Conservation (phyloP, 2,329 filamentous ascomycete species). For the Ophiostoma piceae region DNA sequence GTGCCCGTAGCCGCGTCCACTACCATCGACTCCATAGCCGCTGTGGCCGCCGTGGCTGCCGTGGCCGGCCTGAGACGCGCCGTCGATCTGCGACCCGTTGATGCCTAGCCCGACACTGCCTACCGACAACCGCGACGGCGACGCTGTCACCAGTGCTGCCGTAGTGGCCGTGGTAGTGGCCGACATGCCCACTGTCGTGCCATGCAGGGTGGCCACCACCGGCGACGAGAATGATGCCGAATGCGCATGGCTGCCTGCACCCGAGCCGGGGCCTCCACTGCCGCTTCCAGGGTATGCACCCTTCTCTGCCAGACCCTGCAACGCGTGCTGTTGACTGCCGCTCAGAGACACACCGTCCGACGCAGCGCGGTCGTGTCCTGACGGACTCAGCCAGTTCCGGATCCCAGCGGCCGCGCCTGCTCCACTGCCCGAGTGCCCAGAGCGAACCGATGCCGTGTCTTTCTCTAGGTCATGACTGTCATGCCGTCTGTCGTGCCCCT, state of each 20-base stretch:
- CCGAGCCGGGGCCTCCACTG: not conserved
- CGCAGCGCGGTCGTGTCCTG: conserved; percentile 23
- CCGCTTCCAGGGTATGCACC: conserved; percentile 24
- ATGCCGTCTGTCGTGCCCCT: not conserved
- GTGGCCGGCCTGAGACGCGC: not conserved
- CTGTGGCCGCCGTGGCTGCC: not conserved
- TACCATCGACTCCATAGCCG: not conserved
- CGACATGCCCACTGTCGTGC: conserved; percentile 21
- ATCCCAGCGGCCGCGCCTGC: conserved; percentile 13
- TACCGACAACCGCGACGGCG: conserved; percentile 6
- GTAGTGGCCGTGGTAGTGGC: conserved; percentile 22
- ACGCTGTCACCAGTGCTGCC: conserved; percentile 22
- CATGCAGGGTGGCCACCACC: not conserved
- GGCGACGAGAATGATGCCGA: not conserved
- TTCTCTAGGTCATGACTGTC: not conserved
- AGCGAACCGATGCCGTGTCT: conserved; percentile 38
- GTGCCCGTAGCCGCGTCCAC: not conserved
- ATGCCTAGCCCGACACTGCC: not conserved
- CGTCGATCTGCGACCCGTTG: not conserved
- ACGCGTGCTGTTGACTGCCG: conserved; percentile 23
- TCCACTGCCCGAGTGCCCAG: conserved; percentile 27
- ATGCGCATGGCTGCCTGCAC: not conserved
- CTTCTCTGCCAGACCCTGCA: conserved; percentile 56
- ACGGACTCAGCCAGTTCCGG: conserved; percentile 24
- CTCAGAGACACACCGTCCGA: conserved; percentile 27